A percentile compares a stretch with the other conserved stretches of the same genome.
These are phyloP conservation scores for Eucalyptus microcorys DNA, from an alignment of 345 rosid genomes.

Conservation along the genomic window DNA sequence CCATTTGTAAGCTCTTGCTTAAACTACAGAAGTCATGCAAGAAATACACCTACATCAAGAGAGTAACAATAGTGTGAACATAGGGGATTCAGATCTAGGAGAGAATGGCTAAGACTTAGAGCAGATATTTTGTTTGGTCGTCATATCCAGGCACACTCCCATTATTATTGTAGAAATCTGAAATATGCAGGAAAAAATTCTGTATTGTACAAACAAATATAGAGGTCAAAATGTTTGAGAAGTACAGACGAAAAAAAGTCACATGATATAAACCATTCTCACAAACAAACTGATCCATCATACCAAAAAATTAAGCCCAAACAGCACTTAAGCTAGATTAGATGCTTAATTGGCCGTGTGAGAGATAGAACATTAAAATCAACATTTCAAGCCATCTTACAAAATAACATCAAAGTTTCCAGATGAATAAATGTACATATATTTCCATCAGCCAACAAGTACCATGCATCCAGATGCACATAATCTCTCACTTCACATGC, in stretches of 20 bases:
- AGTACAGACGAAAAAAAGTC: neutral
- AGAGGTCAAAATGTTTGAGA: neutral
- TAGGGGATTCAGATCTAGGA: neutral
- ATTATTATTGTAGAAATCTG: neutral
- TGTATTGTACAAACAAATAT: neutral
- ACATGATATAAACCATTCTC: neutral
- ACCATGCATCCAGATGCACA: neutral
- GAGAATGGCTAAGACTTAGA: neutral
- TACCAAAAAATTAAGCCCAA: neutral
- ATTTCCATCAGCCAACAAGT: neutral
- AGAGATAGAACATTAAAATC: neutral
- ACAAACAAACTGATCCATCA: neutral
- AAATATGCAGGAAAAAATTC: neutral
- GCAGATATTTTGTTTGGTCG: neutral
- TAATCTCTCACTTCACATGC: neutral
- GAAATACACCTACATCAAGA: slow-evolving; percentile 47
- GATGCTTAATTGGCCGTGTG: neutral
- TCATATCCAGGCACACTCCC: neutral
- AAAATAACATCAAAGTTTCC: neutral
- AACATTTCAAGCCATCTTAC: neutral
- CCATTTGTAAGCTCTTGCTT: slow-evolving; percentile 85
- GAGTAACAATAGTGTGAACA: neutral
- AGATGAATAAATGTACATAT: neutral
- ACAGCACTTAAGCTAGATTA: neutral
- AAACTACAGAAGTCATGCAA: slow-evolving; percentile 81